Base-by-base conservation (phyloP, 2,329 filamentous ascomycete species). In the Stagonosporopsis rhizophila region DNA sequence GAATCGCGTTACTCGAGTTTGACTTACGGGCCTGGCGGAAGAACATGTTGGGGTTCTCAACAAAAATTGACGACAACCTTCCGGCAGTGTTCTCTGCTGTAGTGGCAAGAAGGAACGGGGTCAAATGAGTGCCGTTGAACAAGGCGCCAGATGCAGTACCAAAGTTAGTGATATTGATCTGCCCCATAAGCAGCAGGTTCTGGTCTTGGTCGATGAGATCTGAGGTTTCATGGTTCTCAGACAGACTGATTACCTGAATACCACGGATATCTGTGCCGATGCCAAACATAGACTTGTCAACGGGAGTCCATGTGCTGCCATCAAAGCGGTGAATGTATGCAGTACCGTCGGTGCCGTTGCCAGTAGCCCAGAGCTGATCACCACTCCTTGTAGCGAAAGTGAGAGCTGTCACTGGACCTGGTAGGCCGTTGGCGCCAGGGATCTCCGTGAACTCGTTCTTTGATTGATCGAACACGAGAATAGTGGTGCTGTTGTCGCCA, bases 61-160 rank as follows among this genome's bases (percentile, higher is more conserved):
- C 89, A 75, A 99, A 96, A 59, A 98, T 83, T 64, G 86, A 87
- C 30, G 89, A 87, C 68, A 99, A 85, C 67, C 87, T 93, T 44
- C 93, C 92, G 11, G 85, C 49, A 12, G 82, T 81, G 56, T 87
- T 87, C 67, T 87, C 82, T 12, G 83, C 77, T 44, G 66, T 89
- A 41, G 86, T 89, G 2, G 93, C 90, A 38, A 99, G 83, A 37
- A 92, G 84, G 74, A 94, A 96, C 0, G 95, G 94, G 47, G 82
- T 82, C 72, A 94, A 87, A 2, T 81, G 79, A 11, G 87, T 91
- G 67, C 95, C 95, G 70, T 98, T 91, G 80, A 90, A 99, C 25
- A 97, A 80, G 7, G 88, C 94, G 8, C 91, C 92, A 14, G 94
- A 96, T 6, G 89, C 91, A 54, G 87, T 88, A 56, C 94, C 93